Conservation (phyloP, 768 basidiomycete species). For the Hygrophoropsis aurantiaca region DNA sequence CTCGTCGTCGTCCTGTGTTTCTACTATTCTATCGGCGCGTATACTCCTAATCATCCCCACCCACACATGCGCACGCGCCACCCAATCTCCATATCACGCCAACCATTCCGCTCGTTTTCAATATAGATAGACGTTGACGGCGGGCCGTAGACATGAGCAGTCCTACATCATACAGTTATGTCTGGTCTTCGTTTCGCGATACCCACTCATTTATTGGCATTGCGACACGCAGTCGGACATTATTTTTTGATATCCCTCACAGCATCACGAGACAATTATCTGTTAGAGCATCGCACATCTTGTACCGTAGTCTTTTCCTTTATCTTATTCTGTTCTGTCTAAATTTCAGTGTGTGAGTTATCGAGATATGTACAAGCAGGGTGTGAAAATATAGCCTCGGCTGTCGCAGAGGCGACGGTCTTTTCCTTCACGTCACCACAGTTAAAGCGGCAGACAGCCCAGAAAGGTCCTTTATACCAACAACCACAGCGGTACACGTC, state of each 20-base stretch:
- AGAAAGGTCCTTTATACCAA: no score
- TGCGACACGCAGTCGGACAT: conserved; percentile 52
- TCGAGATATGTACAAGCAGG: neutral
- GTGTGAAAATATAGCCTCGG: conserved; percentile 9
- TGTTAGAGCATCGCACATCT: conserved; percentile 67
- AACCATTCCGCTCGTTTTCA: conserved; percentile 19
- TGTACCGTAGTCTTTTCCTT: conserved; percentile 37
- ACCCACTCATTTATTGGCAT: conserved; percentile 43
- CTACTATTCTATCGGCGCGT: conserved; percentile 31
- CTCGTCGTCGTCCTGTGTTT: conserved; percentile 38
- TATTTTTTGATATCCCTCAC: conserved; percentile 35
- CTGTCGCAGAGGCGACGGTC: neutral
- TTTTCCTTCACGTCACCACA: no score
- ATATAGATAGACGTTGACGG: conserved; percentile 44
- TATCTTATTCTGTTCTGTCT: conserved; percentile 19
- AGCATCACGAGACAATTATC: conserved; percentile 61
- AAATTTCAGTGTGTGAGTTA: no score
- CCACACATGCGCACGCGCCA: conserved; percentile 26
- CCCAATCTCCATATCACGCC: conserved; percentile 26
- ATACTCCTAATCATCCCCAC: conserved; percentile 11
- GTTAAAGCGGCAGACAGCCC: no score
- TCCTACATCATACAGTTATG: conserved; percentile 34
- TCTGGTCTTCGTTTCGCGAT: conserved; percentile 55
- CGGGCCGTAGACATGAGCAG: conserved; percentile 50
- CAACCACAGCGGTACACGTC: conserved; percentile 24